These are phyloP conservation scores for Aspergillus neotritici DNA, from an alignment of 2,329 filamentous ascomycete species.

Conservation along the genomic window DNA sequence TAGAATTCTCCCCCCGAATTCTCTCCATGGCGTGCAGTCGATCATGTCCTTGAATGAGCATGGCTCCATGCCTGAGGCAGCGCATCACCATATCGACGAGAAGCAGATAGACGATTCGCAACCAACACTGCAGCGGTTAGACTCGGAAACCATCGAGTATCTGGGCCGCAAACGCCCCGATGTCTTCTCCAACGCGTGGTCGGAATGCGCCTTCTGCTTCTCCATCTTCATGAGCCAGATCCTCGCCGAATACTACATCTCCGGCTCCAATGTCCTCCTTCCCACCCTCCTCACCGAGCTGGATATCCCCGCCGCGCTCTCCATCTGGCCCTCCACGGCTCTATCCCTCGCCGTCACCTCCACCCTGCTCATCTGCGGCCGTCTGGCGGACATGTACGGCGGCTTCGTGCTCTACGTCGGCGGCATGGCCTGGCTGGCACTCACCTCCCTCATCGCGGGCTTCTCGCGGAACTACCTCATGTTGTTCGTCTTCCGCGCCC, in stretches of 20 bases:
- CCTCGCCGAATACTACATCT: conserved; percentile 67
- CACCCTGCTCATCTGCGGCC: conserved; percentile 51
- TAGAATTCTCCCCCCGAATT: too few relatives aligned
- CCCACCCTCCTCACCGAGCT: conserved; percentile 60
- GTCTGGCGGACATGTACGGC: conserved; percentile 58
- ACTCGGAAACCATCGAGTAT: conserved; percentile 43
- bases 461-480: conserved; percentile 57
- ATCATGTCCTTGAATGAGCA: too few relatives aligned
- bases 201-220: conserved; percentile 60
- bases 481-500: conserved; percentile 66
- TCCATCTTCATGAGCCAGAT: conserved; percentile 60
- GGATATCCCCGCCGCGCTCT: conserved; percentile 60
- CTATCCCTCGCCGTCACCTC: conserved; percentile 47
- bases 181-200: conserved; percentile 46
- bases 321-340: conserved; percentile 51
- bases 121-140: background rate
- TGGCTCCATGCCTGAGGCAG: too few relatives aligned
- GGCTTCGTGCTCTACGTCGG: conserved; percentile 46
- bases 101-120: too few relatives aligned
- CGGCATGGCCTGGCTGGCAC: conserved; percentile 17
- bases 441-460: conserved; percentile 23
- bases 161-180: conserved; percentile 46
- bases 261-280: conserved; percentile 65
- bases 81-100: too few relatives aligned
- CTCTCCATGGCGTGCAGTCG: too few relatives aligned